Evolutionary conservation across 805 yeast species (phyloP), one percentile per base, ranked within the genome.

Genomic region (Lipomyces yamadae): DNA sequence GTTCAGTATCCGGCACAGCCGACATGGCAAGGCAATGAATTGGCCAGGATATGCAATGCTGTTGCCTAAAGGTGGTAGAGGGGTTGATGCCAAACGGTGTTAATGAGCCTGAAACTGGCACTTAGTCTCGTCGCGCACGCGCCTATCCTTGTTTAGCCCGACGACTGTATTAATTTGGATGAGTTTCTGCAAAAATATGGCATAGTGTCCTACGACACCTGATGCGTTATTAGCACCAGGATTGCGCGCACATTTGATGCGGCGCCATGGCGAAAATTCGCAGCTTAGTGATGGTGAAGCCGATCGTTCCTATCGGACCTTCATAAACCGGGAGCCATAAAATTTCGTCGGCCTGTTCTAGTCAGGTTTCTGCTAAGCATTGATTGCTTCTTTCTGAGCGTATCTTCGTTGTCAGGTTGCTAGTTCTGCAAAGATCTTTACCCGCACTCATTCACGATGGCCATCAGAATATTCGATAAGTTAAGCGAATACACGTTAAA

Each of bases 401-500:
- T 15, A 6, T 42, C 18, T 42, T 24, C 24, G 48, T 42, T 15
- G 24, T 42, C n/a, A 42, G n/a, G 15, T 1, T 42, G 7, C n/a
- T 42, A 15, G 24, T n/a, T 18, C 48, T 42, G n/a, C 48, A n/a
- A 24, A 24, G 24, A 24, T 24, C 24, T 24, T 24, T 24, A 24
- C 24, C 24, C 24, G 24, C 48, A 42, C 2, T 42, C 18, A 42
- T 15, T 24, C 29, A n/a, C 48, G 10, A 42, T 42, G 48, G 48
- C 18, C 24, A 48, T 39, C 30, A 39, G 13, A 52, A 11, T 60
- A 30, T 30, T 58, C 52, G 66, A 61, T 37, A 18, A 35, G 29
- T 35, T 67, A 48, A 69, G 67, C 32, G 64, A 70, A 24, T 61
- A 65, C 39, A 59, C 65, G 3, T 33, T 69, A 32, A 39, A 35